These are phyloP conservation scores for Dothistroma septosporum DNA, from an alignment of 2,329 filamentous ascomycete genomes.

Conservation along the genomic window DNA sequence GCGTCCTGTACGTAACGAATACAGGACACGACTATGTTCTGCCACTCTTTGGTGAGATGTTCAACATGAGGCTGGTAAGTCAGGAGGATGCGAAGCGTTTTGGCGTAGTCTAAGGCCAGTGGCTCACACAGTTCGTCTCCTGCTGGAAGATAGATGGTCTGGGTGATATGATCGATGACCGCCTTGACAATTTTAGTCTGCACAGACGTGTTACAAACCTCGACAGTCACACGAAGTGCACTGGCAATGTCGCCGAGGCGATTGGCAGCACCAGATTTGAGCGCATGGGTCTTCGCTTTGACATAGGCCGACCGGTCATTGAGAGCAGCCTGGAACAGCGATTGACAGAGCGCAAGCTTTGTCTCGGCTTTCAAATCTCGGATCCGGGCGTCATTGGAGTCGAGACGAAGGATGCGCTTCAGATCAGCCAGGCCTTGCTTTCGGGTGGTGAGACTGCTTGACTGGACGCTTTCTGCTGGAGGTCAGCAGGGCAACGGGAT, in stretches of 20 bases:
- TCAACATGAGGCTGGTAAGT: constrained; percentile 74
- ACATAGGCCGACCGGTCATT: constrained; percentile 64
- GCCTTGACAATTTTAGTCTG: constrained; percentile 73
- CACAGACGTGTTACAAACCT: constrained; percentile 61
- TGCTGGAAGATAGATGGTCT: constrained; percentile 58
- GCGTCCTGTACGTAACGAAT: constrained; percentile 52
- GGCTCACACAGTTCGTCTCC: constrained; percentile 61
- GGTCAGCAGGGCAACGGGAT: not conserved
- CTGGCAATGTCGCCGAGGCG: constrained; percentile 67
- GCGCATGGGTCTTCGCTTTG: constrained; percentile 47
- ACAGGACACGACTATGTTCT: constrained; percentile 66
- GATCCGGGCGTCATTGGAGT: constrained; percentile 42
- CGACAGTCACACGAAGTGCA: constrained; percentile 67
- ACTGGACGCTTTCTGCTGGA: constrained; percentile 36
- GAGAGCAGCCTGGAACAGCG: constrained; percentile 66
- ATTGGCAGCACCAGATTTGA: constrained; percentile 38
- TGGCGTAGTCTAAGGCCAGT: constrained; percentile 72
- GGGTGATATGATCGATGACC: constrained; percentile 75
- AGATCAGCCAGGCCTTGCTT: constrained; percentile 52
- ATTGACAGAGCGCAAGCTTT: constrained; percentile 79
- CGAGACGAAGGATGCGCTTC: constrained; percentile 54
- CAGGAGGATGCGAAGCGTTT: constrained; percentile 66
- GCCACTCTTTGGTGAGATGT: constrained; percentile 54
- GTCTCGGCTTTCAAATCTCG: constrained; percentile 63
- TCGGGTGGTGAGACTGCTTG: constrained; percentile 46